Percentiles rank a stretch among this genome's conserved stretches.
phyloP scores from a whole-genome alignment of 23 red algal genomes.

The Gracilaria vermiculophylla region DNA sequence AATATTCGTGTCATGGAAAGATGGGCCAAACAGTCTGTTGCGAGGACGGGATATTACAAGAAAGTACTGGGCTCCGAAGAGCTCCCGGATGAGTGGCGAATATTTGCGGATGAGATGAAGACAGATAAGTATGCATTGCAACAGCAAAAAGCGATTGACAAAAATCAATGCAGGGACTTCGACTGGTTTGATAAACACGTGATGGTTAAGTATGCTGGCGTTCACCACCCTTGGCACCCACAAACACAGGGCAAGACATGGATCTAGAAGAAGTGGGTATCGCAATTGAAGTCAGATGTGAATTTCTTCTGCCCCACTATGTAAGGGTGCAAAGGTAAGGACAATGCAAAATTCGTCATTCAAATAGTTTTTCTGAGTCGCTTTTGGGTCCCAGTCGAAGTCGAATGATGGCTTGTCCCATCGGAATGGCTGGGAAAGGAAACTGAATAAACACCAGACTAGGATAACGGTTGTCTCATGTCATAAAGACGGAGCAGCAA shows the following conservation, averaged over 20 bases:
- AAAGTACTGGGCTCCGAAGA: slow-evolving; percentile 19
- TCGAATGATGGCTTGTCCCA: too few relatives aligned
- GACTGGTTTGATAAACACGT: slow-evolving; percentile 73
- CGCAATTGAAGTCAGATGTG: neutral
- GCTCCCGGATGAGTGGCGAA: slow-evolving; percentile 45
- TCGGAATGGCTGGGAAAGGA: too few relatives aligned
- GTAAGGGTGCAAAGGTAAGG: too few relatives aligned
- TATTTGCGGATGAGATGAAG: slow-evolving; percentile 58
- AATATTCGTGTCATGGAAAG: slow-evolving; percentile 65
- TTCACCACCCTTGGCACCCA: slow-evolving; percentile 72
- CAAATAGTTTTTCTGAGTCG: too few relatives aligned
- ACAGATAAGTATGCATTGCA: slow-evolving; percentile 25
- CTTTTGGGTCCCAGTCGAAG: too few relatives aligned
- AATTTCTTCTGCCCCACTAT: too few relatives aligned
- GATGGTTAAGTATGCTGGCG: slow-evolving; percentile 42
- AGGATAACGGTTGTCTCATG: too few relatives aligned
- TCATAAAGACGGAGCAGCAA: too few relatives aligned
- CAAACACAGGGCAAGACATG: slow-evolving; percentile 33
- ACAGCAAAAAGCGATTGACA: neutral
- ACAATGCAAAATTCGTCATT: too few relatives aligned
- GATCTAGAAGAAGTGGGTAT: slow-evolving; percentile 3
- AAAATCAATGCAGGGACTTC: slow-evolving; percentile 53
- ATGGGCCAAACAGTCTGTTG: slow-evolving; percentile 49
- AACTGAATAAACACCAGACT: too few relatives aligned
- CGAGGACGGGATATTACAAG: slow-evolving; percentile 49